These are phyloP conservation scores for Aspergillus sp. DNA, from an alignment of 2,329 filamentous ascomycete species.

Conservation along the genomic window DNA sequence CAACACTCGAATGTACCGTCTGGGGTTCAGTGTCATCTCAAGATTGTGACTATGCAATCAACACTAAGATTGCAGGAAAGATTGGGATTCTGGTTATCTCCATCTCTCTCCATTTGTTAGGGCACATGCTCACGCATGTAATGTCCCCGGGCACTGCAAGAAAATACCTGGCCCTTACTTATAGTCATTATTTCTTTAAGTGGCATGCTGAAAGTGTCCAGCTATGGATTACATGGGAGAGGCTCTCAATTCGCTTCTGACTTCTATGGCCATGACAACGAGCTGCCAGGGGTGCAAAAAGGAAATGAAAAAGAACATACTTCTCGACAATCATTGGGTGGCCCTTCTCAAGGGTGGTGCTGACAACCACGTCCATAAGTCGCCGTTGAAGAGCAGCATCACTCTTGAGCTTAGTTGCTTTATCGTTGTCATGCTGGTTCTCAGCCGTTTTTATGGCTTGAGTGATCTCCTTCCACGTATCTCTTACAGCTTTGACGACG, in stretches of 20 bases:
- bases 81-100: not conserved
- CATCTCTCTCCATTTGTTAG: constrained; percentile 3
- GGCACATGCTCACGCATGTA: constrained; percentile 5
- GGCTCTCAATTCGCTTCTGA: constrained; percentile 30
- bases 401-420: constrained; percentile 51
- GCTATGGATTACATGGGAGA: constrained; percentile 30
- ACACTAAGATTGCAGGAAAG: not conserved
- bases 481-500: constrained; percentile 54
- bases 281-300: constrained; percentile 17
- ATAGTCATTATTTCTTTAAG: constrained; percentile 18
- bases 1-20: not conserved
- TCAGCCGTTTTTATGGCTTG: constrained; percentile 55
- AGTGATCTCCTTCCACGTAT: constrained; percentile 57
- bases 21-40: constrained; percentile 1
- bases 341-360: constrained; percentile 38
- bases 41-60: constrained; percentile 3
- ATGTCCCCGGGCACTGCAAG: constrained; percentile 5
- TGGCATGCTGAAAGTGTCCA: constrained; percentile 19
- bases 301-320: constrained; percentile 35
- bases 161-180: constrained; percentile 21
- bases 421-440: constrained; percentile 50
- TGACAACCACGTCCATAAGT: constrained; percentile 49
- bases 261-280: constrained; percentile 27
- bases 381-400: constrained; percentile 55
- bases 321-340: constrained; percentile 46